Evolutionary conservation across 768 basidiomycete genomes (phyloP).

Genomic region (Phylloporus arenicola): DNA sequence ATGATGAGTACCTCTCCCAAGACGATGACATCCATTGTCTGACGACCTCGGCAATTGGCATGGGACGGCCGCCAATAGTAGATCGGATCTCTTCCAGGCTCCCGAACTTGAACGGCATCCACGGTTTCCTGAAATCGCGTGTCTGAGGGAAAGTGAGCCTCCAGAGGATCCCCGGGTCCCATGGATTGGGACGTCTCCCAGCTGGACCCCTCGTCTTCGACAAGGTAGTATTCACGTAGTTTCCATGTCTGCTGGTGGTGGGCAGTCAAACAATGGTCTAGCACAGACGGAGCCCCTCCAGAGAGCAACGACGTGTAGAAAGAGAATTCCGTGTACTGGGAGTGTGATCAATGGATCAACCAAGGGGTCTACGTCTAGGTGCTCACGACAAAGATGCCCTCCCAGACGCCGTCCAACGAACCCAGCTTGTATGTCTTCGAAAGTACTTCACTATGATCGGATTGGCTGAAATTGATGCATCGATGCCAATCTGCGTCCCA

Average conservation of each 20-base stretch:
- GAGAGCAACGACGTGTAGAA: conserved; percentile 75
- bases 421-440: conserved; percentile 54
- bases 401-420: conserved; percentile 75
- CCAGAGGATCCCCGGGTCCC: conserved; percentile 54
- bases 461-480: conserved; percentile 37
- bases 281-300: conserved; percentile 55
- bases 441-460: conserved; percentile 30
- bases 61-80: conserved; percentile 25
- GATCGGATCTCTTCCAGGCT: conserved; percentile 34
- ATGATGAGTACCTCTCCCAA: conserved; percentile 58
- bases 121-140: conserved; percentile 44
- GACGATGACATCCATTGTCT: conserved; percentile 53
- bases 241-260: conserved; percentile 90
- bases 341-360: background rate
- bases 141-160: conserved; percentile 55
- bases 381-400: conserved; percentile 70
- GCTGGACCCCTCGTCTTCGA: conserved; percentile 26
- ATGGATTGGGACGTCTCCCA: conserved; percentile 31
- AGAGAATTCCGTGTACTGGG: conserved; percentile 77
- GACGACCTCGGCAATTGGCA: conserved; percentile 33
- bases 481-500: conserved; percentile 73
- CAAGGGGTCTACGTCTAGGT: background rate
- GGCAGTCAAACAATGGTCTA: conserved; percentile 73
- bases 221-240: conserved; percentile 68
- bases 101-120: conserved; percentile 44